Evolutionary conservation across 768 basidiomycete species (phyloP).

Genomic region (Botryobasidium botryosum): DNA sequence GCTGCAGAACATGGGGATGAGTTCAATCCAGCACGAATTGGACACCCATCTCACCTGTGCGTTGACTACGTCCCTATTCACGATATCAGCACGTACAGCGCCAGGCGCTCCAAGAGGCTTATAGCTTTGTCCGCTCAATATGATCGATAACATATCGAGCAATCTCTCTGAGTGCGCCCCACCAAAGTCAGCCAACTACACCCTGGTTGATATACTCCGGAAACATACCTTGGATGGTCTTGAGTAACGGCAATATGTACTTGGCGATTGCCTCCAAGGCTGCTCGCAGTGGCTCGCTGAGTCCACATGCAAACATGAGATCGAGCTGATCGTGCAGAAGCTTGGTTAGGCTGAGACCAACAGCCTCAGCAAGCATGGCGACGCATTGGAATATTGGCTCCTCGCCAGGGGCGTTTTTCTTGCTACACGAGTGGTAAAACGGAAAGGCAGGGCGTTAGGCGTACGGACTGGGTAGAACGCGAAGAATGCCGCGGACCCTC

Average conservation of each 20-base stretch:
- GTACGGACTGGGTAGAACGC: neutral
- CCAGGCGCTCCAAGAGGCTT: constrained; percentile 75
- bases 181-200: neutral
- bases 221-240: constrained; percentile 73
- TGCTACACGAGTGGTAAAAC: constrained; percentile 14
- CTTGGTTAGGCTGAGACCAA: constrained; percentile 91
- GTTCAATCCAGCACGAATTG: too few relatives aligned
- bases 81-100: constrained; percentile 32
- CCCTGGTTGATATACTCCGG: neutral
- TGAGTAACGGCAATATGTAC: constrained; percentile 77
- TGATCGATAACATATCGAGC: constrained; percentile 64
- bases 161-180: constrained; percentile 48
- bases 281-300: constrained; percentile 75
- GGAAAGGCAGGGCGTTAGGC: neutral
- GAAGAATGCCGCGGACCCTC: constrained; percentile 42
- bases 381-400: constrained; percentile 96
- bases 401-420: constrained; percentile 84
- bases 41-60: neutral
- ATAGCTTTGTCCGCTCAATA: constrained; percentile 72
- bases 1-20: constrained; percentile 8
- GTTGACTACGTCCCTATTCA: neutral
- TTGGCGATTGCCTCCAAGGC: constrained; percentile 72
- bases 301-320: constrained; percentile 85
- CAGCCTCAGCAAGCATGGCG: constrained; percentile 86
- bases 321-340: constrained; percentile 92